Percentiles rank a stretch among this genome's conserved stretches.
These are phyloP conservation scores for Blastobotrys aristatus DNA, from an alignment of 1,139 yeast genomes.

Conservation along the genomic window DNA sequence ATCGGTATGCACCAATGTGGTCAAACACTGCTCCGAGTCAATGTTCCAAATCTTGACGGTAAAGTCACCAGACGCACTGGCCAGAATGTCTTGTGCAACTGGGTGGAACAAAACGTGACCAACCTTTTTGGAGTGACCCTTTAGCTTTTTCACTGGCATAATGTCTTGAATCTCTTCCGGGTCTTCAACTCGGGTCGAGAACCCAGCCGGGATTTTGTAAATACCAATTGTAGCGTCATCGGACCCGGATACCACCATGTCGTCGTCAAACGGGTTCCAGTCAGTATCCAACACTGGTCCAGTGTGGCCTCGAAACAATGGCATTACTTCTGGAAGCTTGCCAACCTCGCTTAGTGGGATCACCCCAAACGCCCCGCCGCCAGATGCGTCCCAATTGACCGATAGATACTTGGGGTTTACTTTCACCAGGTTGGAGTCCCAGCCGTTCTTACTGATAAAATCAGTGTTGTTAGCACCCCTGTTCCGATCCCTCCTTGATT, in stretches of 20 bases:
- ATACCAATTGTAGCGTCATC: conserved; percentile 87
- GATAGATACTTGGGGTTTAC: conserved; percentile 80
- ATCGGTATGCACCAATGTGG: conserved; percentile 80
- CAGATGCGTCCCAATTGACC: conserved; percentile 90
- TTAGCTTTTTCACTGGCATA: conserved; percentile 59
- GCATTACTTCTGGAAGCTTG: conserved; percentile 90
- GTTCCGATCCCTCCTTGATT: neutral
- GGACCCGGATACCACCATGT: conserved; percentile 74
- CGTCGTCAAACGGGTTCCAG: conserved; percentile 82
- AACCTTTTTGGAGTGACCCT: conserved; percentile 90
- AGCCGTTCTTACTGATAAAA: conserved; percentile 77
- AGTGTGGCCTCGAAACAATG: conserved; percentile 91
- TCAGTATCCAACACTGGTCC: conserved; percentile 94
- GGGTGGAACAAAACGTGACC: conserved; percentile 94
- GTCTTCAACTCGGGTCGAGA: conserved; percentile 58
- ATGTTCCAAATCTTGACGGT: conserved; percentile 88
- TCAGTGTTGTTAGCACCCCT: conserved; percentile 30
- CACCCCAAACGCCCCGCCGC: conserved; percentile 96
- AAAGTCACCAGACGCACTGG: conserved; percentile 86
- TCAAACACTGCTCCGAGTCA: conserved; percentile 63
- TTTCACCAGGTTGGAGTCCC: conserved; percentile 88
- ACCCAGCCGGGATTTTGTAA: conserved; percentile 83
- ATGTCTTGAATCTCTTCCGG: conserved; percentile 47
- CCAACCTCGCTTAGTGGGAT: conserved; percentile 83
- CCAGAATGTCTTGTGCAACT: conserved; percentile 76